phyloP scores from a whole-genome alignment of 495 filamentous ascomycete species.

The Penicillium fimorum region DNA sequence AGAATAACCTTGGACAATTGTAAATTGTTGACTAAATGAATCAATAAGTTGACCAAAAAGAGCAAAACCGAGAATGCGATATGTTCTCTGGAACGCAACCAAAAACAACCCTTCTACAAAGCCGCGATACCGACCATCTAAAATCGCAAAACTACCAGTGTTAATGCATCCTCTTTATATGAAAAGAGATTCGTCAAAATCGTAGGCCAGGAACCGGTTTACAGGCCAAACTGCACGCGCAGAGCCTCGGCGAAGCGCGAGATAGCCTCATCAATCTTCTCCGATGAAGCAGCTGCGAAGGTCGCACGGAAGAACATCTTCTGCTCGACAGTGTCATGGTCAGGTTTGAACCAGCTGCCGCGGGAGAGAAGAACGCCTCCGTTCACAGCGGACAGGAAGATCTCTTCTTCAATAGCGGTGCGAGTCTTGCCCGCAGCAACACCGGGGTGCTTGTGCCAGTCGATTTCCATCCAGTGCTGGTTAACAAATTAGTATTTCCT shows the following conservation, averaged over 20 bases:
- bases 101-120: background rate
- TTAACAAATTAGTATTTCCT: constrained; percentile 15
- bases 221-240: constrained; percentile 57
- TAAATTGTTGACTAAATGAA: background rate
- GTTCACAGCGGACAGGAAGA: constrained; percentile 71
- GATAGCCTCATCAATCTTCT: constrained; percentile 78
- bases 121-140: constrained; percentile 4
- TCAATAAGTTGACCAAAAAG: background rate
- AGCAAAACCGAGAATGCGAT: background rate
- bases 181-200: constrained; percentile 8
- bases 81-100: background rate
- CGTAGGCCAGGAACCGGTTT: constrained; percentile 4
- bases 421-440: constrained; percentile 53
- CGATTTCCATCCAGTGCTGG: constrained; percentile 80
- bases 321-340: constrained; percentile 44
- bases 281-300: constrained; percentile 73
- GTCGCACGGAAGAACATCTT: constrained; percentile 82
- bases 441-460: constrained; percentile 70
- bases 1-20: background rate
- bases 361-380: constrained; percentile 72
- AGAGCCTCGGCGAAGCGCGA: constrained; percentile 70
- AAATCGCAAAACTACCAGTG: background rate
- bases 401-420: constrained; percentile 75
- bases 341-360: constrained; percentile 86
- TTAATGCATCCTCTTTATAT: constrained; percentile 1